Conservation (phyloP, 345 rosid species). For the Passiflora organensis region DNA sequence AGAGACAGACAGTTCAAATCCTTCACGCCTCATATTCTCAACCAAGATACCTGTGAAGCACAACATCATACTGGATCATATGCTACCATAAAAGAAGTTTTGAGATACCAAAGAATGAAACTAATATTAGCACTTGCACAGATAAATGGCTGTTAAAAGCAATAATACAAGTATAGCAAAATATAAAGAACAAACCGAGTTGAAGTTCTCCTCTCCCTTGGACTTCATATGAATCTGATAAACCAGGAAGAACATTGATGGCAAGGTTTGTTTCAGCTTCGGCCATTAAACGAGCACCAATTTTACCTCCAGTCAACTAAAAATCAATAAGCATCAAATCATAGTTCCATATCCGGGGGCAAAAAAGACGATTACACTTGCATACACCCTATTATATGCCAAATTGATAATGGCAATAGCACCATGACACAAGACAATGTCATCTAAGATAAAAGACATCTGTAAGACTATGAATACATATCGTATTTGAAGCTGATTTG, state of each 20-base stretch:
- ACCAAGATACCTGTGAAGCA: conserved; percentile 70
- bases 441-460: too few relatives aligned
- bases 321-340: conserved; percentile 10
- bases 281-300: conserved; percentile 80
- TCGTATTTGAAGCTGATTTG: too few relatives aligned
- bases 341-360: too few relatives aligned
- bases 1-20: conserved; percentile 90
- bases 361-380: too few relatives aligned
- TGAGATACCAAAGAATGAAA: not conserved
- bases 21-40: conserved; percentile 99
- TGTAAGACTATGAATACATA: too few relatives aligned
- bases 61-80: conserved; percentile 1
- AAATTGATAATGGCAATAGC: too few relatives aligned
- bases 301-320: conserved; percentile 89
- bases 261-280: conserved; percentile 99
- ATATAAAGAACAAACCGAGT: conserved; percentile 57
- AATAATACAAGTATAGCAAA: conserved; percentile 2
- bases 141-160: not conserved
- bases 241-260: conserved; percentile 81
- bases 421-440: too few relatives aligned
- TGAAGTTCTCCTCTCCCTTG: conserved; percentile 99
- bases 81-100: not conserved
- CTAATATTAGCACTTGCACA: not conserved
- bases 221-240: conserved; percentile 87
- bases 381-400: too few relatives aligned